These are phyloP conservation scores for Boletus subcaerulescens DNA, from an alignment of 768 basidiomycete genomes.

Conservation along the genomic window DNA sequence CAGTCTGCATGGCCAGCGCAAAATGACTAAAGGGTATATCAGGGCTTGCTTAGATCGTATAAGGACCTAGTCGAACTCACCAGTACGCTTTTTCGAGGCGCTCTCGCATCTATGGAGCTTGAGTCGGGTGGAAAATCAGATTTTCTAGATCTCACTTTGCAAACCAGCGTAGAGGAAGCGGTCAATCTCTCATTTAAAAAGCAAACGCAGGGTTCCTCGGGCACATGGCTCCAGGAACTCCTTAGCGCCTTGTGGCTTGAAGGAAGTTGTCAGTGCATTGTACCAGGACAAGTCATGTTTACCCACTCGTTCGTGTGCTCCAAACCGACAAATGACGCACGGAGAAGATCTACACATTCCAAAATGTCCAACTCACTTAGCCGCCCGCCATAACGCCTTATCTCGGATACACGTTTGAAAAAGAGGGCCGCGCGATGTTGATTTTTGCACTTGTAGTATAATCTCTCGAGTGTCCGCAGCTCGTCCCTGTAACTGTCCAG, in stretches of 20 bases:
- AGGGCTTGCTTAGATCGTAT: not conserved
- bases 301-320: slow-evolving; percentile 25
- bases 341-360: slow-evolving; percentile 23
- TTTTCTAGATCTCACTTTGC: slow-evolving; percentile 39
- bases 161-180: slow-evolving; percentile 38
- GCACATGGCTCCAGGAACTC: slow-evolving; percentile 63
- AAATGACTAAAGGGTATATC: slow-evolving; percentile 46
- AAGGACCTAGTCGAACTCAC: slow-evolving; percentile 35
- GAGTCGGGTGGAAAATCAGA: not conserved
- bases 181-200: slow-evolving; percentile 36
- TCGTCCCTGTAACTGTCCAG: slow-evolving; percentile 28
- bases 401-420: slow-evolving; percentile 61
- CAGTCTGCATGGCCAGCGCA: slow-evolving; percentile 61
- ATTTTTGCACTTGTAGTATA: slow-evolving; percentile 80
- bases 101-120: slow-evolving; percentile 40
- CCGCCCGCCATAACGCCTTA: slow-evolving; percentile 43
- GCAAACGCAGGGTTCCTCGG: slow-evolving; percentile 37
- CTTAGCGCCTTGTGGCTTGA: slow-evolving; percentile 51
- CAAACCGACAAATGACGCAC: slow-evolving; percentile 30
- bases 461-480: slow-evolving; percentile 55
- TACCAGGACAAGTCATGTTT: not conserved
- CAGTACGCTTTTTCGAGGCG: slow-evolving; percentile 50
- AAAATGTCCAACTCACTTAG: slow-evolving; percentile 15
- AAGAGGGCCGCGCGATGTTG: slow-evolving; percentile 54
- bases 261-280: not conserved